These are phyloP conservation scores for Steccherinum ochraceum DNA, from an alignment of 768 basidiomycete species.

Conservation along the genomic window DNA sequence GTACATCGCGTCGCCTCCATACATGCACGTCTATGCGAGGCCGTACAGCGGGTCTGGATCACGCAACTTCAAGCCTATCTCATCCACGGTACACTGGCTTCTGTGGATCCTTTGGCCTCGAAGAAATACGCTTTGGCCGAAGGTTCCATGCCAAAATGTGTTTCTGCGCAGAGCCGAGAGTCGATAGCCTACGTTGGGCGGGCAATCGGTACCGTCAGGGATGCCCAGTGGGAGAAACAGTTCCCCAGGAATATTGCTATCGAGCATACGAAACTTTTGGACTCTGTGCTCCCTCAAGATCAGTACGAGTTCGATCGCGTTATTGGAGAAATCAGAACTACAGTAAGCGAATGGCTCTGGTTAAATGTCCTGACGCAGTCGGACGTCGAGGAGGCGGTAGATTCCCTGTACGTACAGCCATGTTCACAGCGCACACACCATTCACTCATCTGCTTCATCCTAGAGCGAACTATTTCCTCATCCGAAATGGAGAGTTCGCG, in stretches of 20 bases:
- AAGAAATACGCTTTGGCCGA: conserved; percentile 52
- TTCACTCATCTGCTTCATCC: conserved; percentile 6
- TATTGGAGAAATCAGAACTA: conserved; percentile 68
- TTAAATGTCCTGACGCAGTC: conserved; percentile 76
- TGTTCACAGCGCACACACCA: background rate
- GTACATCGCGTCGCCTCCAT: conserved; percentile 71
- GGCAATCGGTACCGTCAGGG: conserved; percentile 78
- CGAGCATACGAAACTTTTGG: conserved; percentile 60
- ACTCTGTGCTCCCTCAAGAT: conserved; percentile 66
- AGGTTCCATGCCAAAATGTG: conserved; percentile 68
- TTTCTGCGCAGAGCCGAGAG: conserved; percentile 65
- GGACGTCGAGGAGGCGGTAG: conserved; percentile 79
- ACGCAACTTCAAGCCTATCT: conserved; percentile 79
- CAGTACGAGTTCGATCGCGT: conserved; percentile 70
- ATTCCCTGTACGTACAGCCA: conserved; percentile 60
- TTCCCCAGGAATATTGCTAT: conserved; percentile 62
- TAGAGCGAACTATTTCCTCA: conserved; percentile 83
- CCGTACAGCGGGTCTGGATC: conserved; percentile 80
- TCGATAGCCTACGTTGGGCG: conserved; percentile 86
- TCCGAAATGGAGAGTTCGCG: conserved; percentile 84
- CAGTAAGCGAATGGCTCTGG: conserved; percentile 94
- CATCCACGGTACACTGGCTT: conserved; percentile 65
- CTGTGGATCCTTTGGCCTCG: conserved; percentile 60
- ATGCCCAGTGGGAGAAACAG: conserved; percentile 72
- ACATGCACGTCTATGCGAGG: conserved; percentile 59